Base-by-base conservation (phyloP, 148 eudicot species). In the Euryodendron excelsum region DNA sequence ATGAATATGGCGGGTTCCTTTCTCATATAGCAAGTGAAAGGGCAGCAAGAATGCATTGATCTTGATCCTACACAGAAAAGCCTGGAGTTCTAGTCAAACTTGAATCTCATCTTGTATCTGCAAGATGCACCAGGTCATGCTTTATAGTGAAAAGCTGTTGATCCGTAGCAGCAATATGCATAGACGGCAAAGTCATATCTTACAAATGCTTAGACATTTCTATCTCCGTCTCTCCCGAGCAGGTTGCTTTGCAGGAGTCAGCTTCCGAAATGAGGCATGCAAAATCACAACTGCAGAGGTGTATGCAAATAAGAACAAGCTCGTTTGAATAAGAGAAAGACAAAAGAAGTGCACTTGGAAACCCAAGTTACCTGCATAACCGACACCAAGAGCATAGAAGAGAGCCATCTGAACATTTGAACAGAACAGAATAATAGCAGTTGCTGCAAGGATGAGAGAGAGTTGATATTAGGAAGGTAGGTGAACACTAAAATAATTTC, bases 201-300 rank as follows among this genome's bases (percentile, higher is more conserved):
- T 6, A 59, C 36, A 44, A 47, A 4, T 21, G 37, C 33, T 23
- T 0, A 17, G 14, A 64, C 41, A 15, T 65, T 34, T 34, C 41
- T 52, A 55, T 72, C 76, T 44, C 63, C 52, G 18, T 78, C 86
- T 80, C 44, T 79, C 75, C 37, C 62, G 83, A 75, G 83, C 37
- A 61, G 86, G 82, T 75, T 84, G 92, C 77, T 84, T 91, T 75
- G 88, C 86, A 63, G 90, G 91, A 73, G 93, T 91, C 81, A 94
- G 88, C 85, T 91, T 94, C 81, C 93, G 92, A 50, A 88, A 91
- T 55, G 98, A 92, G 3, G 98, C 95, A 47, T 94, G 98, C 68
- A 92, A 77, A 61, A 94, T 84, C 88, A 92, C 77, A 27, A 81
- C 98, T 94, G 87, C 69, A 72, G 66, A 70, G n/a, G 13, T 27